Base-by-base conservation (phyloP, 1,284 basidiomycete genomes). In the Boletus semigastroideus region DNA sequence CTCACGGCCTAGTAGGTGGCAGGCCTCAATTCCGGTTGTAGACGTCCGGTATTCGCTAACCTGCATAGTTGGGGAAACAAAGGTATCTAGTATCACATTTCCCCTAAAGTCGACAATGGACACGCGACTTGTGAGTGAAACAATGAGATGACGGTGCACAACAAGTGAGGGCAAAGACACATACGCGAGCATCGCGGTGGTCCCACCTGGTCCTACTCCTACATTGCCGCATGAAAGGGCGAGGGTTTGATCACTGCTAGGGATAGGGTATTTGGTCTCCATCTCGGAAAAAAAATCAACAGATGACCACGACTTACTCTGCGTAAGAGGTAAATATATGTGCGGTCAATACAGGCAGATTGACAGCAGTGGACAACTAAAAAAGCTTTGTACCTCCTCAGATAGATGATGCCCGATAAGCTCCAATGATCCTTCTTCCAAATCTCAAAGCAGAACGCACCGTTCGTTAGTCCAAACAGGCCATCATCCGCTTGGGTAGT, bases 111-210 rank as follows among this genome's bases (percentile, higher is more conserved):
- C 76, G 33, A 87, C 80, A 40, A 90, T 72, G 27, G 82, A 77
- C 30, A 85, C 79, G 37, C 80, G 80, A 34, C 86, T 86, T 51
- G 49, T 45, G 46, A 56, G 7, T 5, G 55, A 62, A 46, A 46
- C 33, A 30, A 55, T 60, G 56, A 62, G 52, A 57, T 48, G 49
- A 56, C 46, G 19, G 43, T 16, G 43, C 41, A 40, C 33, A 48
- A 27, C 48, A 56, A 27, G 50, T 42, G 41, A 43, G 42, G 45
- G 30, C 40, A 41, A 55, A 51, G 54, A 47, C 19, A 74, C 82
- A 55, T 71, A 90, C 87, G 86, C 87, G 33, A 90, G 74, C 83
- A 90, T 86, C 28, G 81, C 79, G 1, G 88, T 90, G 20, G 83
- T 85, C 9, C 87, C 87, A 4, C 87, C 86, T 27, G 84, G 83